Evolutionary conservation across 2,329 filamentous ascomycete species (phyloP), one percentile per base, ranked within the genome.

Genomic region (Venturia effusa): DNA sequence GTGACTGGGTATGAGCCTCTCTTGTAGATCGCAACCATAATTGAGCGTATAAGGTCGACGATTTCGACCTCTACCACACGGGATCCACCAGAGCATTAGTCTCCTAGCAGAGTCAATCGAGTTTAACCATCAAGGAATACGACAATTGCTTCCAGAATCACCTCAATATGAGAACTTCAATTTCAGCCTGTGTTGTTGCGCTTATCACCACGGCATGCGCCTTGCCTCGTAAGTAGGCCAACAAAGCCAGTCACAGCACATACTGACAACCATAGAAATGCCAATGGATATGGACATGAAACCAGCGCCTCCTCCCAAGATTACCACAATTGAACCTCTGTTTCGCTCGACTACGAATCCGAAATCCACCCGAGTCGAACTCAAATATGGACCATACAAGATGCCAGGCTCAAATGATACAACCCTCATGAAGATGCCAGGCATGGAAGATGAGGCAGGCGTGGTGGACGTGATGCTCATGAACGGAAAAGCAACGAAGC

Each of bases 361-460:
- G 17, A 61, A 45, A 45, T 61, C 59, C 15, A 61, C 59, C 37
- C 22, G 59, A n/a, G 59, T 61, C 37, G 37, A 41, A 61, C 37
- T 61, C 32, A 61, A 61, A 32, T 61, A 41, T 32, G 59, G 59
- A 32, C 59, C 59, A 22, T 61, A 61, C 41, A 45, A 45, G 34
- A 45, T 61, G 37, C 59, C 59, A 32, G 59, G 37, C 6, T 61
- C 37, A 19, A 45, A 61, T 22, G 59, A 61, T 17, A 61, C 37
- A 24, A 40, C 59, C 17, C 59, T 43, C 34, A 62, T 62, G 61
- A 43, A 45, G 22, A 62, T 62, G 61, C 55, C 37, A 34, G 62
- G 62, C 55, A 64, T 64, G 62, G 57, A 51, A 39, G 45, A 63
- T 39, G 60, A 63, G 41, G 61, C 40, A 39, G 63, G 60, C 45